Percentiles rank a stretch among this genome's conserved stretches.
Evolutionary conservation across 306 rosid genomes (phyloP).

Genomic region (Vigna angularis): DNA sequence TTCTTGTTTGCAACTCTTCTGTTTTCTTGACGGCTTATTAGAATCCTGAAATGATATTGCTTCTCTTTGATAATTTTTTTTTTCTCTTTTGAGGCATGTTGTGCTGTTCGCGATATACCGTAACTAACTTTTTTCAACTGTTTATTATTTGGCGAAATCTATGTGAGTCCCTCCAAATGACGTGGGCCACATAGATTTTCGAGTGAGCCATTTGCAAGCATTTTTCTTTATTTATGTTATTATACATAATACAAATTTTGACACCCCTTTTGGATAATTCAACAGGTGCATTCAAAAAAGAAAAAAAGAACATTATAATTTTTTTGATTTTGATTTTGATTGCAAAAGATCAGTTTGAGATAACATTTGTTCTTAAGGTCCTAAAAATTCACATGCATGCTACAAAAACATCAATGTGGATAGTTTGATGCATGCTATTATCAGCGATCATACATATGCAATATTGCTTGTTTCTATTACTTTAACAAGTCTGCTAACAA

Average conservation of each 20-base stretch:
- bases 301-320: background rate
- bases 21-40: conserved; percentile 16
- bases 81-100: background rate
- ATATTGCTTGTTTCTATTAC: conserved; percentile 10
- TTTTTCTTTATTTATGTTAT: background rate
- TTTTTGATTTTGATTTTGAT: background rate
- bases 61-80: background rate
- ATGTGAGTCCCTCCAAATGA: background rate
- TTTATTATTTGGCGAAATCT: background rate
- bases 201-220: background rate
- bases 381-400: background rate
- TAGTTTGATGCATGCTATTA: conserved; percentile 21
- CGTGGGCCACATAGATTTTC: background rate
- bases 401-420: background rate
- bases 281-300: background rate
- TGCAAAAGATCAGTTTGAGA: background rate
- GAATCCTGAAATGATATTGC: conserved; percentile 30
- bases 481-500: background rate
- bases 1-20: conserved; percentile 44
- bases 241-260: conserved; percentile 10
- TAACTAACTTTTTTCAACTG: background rate
- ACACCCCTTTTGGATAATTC: conserved; percentile 7
- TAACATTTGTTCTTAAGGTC: background rate
- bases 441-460: background rate
- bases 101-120: background rate